Percentiles rank a stretch among this genome's conserved stretches.
Evolutionary conservation across 2,329 filamentous ascomycete genomes (phyloP).

Genomic region (Fusarium albosuccineum): DNA sequence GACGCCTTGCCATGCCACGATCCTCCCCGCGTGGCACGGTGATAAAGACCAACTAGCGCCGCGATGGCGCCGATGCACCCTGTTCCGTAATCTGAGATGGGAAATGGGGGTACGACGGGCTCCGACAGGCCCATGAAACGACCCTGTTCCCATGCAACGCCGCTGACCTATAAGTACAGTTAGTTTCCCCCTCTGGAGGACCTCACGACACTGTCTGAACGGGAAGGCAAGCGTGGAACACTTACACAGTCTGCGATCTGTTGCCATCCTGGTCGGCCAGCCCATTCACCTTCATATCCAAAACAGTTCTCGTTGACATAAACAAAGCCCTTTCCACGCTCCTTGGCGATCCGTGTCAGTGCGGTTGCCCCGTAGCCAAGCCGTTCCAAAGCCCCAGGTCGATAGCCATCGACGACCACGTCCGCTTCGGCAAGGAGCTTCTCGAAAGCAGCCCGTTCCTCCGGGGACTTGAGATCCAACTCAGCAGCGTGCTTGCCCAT

Average conservation of each 20-base stretch:
- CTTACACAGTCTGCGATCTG: slow-evolving; percentile 75
- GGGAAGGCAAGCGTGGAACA: not conserved
- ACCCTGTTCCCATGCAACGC: slow-evolving; percentile 73
- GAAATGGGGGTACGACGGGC: slow-evolving; percentile 75
- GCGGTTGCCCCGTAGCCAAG: slow-evolving; percentile 72
- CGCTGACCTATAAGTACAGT: slow-evolving; percentile 58
- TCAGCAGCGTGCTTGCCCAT: slow-evolving; percentile 77
- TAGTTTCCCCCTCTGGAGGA: not conserved
- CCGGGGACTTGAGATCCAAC: slow-evolving; percentile 69
- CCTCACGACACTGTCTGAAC: no score
- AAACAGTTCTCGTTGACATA: slow-evolving; percentile 81
- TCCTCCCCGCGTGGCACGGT: slow-evolving; percentile 72
- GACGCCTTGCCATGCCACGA: slow-evolving; percentile 75
- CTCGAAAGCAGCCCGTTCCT: slow-evolving; percentile 69
- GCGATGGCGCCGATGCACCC: slow-evolving; percentile 79
- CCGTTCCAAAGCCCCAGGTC: slow-evolving; percentile 73
- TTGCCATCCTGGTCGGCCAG: slow-evolving; percentile 75
- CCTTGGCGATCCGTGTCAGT: slow-evolving; percentile 64
- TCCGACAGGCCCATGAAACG: slow-evolving; percentile 71
- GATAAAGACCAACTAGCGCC: slow-evolving; percentile 73
- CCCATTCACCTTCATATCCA: slow-evolving; percentile 72
- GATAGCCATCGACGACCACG: slow-evolving; percentile 76
- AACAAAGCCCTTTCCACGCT: slow-evolving; percentile 72
- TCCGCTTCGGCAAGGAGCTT: slow-evolving; percentile 72
- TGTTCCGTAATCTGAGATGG: slow-evolving; percentile 76